Percentiles rank a stretch among this genome's conserved stretches.
Conservation (phyloP, 768 basidiomycete genomes). For the Galerina sulciceps region DNA sequence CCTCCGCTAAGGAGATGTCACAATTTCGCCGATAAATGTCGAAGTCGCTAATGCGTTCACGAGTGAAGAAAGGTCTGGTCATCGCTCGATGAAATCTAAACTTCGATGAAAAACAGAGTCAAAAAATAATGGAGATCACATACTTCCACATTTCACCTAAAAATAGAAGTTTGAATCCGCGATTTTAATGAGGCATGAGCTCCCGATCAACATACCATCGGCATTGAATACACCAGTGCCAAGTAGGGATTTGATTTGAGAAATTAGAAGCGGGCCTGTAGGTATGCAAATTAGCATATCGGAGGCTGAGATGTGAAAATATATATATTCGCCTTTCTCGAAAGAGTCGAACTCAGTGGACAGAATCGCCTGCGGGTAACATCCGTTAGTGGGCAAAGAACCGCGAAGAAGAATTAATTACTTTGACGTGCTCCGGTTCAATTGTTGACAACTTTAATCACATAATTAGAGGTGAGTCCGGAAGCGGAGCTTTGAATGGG, state of each 20-base stretch:
- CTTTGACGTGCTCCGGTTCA: constrained; percentile 54
- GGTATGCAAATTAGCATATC: not conserved
- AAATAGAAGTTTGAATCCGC: not conserved
- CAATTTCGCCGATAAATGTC: constrained; percentile 61
- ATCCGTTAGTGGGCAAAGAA: not conserved
- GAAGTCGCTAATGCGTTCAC: constrained; percentile 61
- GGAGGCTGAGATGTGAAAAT: not conserved
- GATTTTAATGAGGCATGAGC: not conserved
- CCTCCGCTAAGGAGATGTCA: constrained; percentile 43
- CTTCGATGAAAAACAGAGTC: too few relatives aligned
- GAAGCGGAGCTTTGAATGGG: not conserved
- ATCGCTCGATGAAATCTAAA: constrained; percentile 61
- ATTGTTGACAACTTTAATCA: constrained; percentile 38
- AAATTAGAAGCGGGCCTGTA: constrained; percentile 27
- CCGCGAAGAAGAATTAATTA: not conserved
- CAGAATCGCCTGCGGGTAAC: constrained; percentile 39
- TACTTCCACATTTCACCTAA: constrained; percentile 71
- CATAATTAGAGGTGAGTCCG: not conserved
- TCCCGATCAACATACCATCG: constrained; percentile 44
- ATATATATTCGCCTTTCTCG: constrained; percentile 39
- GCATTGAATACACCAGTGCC: constrained; percentile 66
- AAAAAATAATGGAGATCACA: constrained; percentile 10
- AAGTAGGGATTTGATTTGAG: constrained; percentile 41
- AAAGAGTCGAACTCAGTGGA: constrained; percentile 52
- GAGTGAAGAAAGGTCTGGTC: constrained; percentile 70